Evolutionary conservation across 2,329 filamentous ascomycete genomes (phyloP).

Genomic region (Lachnellula subtilissima): DNA sequence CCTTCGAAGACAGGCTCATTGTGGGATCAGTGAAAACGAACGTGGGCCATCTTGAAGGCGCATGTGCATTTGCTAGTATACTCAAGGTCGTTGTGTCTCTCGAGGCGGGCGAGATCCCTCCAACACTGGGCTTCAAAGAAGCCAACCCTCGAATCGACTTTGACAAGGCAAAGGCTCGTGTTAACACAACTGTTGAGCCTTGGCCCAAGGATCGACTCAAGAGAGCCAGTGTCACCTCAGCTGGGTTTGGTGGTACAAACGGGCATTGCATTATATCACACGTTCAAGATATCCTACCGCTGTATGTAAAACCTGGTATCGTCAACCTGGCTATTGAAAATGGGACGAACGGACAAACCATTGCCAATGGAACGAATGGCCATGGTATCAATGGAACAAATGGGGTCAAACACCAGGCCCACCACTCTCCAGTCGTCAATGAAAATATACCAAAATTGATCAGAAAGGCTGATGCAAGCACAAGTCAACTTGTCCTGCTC

Average conservation of each 20-base stretch:
- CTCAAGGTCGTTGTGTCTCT: conserved; percentile 8
- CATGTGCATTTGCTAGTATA: conserved; percentile 4
- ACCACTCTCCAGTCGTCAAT: too few species aligned
- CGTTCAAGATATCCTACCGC: too few species aligned
- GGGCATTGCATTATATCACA: neutral
- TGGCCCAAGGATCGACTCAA: conserved; percentile 1
- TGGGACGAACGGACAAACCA: too few species aligned
- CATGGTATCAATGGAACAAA: neutral
- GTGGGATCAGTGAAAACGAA: conserved; percentile 20
- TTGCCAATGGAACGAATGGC: neutral
- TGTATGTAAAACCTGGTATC: too few species aligned
- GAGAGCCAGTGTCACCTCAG: conserved; percentile 14
- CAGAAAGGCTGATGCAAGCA: too few species aligned
- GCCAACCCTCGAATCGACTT: neutral
- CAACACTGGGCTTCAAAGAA: neutral
- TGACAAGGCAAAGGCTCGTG: neutral
- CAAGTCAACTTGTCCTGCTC: too few species aligned
- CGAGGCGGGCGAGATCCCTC: conserved; percentile 32
- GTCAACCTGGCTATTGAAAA: too few species aligned
- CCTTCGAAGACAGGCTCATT: neutral
- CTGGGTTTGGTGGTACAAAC: conserved; percentile 17
- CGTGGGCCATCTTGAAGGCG: conserved; percentile 22
- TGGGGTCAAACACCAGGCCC: too few species aligned
- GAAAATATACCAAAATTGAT: too few species aligned
- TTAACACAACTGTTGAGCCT: neutral